A percentile compares a stretch with the other conserved stretches of the same genome.
phyloP scores from a whole-genome alignment of 1,139 yeast species.

The Blastobotrys niveus region DNA sequence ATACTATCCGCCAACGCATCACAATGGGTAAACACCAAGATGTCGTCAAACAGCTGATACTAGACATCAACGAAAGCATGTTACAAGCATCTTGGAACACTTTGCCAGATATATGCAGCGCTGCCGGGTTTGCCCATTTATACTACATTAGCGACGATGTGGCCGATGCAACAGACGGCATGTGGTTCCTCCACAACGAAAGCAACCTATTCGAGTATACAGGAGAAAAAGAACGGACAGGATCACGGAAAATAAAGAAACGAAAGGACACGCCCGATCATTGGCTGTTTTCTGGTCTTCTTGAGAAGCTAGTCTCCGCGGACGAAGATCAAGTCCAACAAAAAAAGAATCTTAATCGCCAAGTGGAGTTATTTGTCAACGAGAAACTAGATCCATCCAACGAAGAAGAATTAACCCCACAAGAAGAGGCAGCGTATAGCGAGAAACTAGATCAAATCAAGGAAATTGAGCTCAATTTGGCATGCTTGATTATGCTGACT shows the following conservation, averaged over 20 bases:
- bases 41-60: too few species aligned
- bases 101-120: slow-evolving; percentile 3
- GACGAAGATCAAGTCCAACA: not conserved
- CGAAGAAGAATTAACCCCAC: not conserved
- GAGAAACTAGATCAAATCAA: slow-evolving; percentile 7
- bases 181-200: slow-evolving; percentile 8
- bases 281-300: slow-evolving; percentile 8
- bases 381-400: not conserved
- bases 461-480: slow-evolving; percentile 5
- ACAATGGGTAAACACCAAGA: too few species aligned
- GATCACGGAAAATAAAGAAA: slow-evolving; percentile 1
- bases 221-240: slow-evolving; percentile 11
- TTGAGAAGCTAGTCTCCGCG: slow-evolving; percentile 1
- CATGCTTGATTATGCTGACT: slow-evolving; percentile 7
- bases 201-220: slow-evolving; percentile 8
- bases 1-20: too few species aligned
- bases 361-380: slow-evolving; percentile 3
- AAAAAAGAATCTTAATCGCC: not conserved
- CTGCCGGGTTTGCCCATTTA: slow-evolving; percentile 12
- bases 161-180: not conserved
- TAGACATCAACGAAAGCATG: not conserved
- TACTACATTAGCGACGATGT: slow-evolving; percentile 3
- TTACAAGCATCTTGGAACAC: slow-evolving; percentile 6
- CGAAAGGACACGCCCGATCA: slow-evolving; percentile 4
- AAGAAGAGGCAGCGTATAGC: slow-evolving; percentile 1